phyloP scores from a whole-genome alignment of 139 green algal species.

The Pleodorina starrii region DNA sequence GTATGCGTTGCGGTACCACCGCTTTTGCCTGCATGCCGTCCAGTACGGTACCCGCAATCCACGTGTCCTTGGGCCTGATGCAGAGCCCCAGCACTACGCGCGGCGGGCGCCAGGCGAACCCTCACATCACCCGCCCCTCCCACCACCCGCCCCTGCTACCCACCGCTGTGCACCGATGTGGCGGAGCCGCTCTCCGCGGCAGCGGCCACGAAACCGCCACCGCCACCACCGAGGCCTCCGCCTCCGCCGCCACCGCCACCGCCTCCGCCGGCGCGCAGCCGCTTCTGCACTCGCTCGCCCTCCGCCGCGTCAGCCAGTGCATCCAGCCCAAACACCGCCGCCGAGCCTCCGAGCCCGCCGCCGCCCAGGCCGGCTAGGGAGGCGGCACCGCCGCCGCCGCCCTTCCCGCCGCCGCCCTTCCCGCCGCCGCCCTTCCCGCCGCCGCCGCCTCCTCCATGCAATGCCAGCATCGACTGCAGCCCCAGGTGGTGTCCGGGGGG shows the following conservation, averaged over 20 bases:
- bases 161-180: slow-evolving; percentile 30
- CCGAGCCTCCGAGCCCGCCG: background rate
- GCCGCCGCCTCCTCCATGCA: background rate
- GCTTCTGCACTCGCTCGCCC: slow-evolving; percentile 34
- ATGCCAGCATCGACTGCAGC: background rate
- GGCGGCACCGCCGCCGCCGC: too few species aligned
- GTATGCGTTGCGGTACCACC: too few species aligned
- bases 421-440: background rate
- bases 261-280: background rate
- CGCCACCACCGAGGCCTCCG: background rate
- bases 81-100: too few species aligned
- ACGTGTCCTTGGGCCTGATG: too few species aligned
- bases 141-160: too few species aligned
- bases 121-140: too few species aligned
- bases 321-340: slow-evolving; percentile 10
- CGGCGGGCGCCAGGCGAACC: too few species aligned
- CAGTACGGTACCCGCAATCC: too few species aligned
- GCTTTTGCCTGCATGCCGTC: too few species aligned
- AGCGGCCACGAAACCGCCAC: background rate
- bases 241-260: background rate
- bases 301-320: slow-evolving; percentile 34
- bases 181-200: slow-evolving; percentile 14
- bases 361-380: background rate
- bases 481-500: background rate
- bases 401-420: background rate